These are phyloP conservation scores for Ambrosiella cleistominuta DNA, from an alignment of 2,329 filamentous ascomycete genomes.

Conservation along the genomic window DNA sequence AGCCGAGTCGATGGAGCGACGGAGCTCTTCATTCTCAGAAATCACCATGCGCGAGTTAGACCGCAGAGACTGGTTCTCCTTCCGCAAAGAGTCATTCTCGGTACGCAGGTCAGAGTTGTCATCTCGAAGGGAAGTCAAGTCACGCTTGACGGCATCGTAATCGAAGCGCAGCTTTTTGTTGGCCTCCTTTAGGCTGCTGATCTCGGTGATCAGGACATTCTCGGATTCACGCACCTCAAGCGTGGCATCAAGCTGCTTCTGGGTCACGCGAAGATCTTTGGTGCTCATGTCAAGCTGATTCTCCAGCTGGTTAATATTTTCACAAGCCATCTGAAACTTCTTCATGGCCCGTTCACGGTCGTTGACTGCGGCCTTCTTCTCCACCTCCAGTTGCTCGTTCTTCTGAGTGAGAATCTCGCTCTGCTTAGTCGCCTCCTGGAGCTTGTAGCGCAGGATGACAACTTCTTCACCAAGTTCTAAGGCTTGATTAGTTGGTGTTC, in stretches of 20 bases:
- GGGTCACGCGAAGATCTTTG: slow-evolving; percentile 26
- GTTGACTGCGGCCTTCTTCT: slow-evolving; percentile 41
- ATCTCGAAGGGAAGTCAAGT: slow-evolving; percentile 25
- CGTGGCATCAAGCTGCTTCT: slow-evolving; percentile 25
- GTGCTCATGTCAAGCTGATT: slow-evolving; percentile 25
- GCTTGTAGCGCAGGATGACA: slow-evolving; percentile 39
- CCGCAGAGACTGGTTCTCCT: slow-evolving; percentile 29
- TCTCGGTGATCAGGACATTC: slow-evolving; percentile 25
- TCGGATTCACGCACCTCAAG: slow-evolving; percentile 24
- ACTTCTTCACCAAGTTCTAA: slow-evolving; percentile 42
- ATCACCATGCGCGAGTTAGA: slow-evolving; percentile 24
- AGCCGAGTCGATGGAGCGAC: slow-evolving; percentile 23
- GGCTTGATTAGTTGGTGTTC: neutral
- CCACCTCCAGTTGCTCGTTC: slow-evolving; percentile 42
- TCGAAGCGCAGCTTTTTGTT: slow-evolving; percentile 15
- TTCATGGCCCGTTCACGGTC: slow-evolving; percentile 49
- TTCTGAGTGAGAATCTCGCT: slow-evolving; percentile 20
- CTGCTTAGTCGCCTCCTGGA: slow-evolving; percentile 41
- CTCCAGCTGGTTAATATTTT: slow-evolving; percentile 35
- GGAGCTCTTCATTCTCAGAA: slow-evolving; percentile 28
- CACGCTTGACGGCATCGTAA: slow-evolving; percentile 21
- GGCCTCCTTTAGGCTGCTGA: slow-evolving; percentile 23
- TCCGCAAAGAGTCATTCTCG: slow-evolving; percentile 26
- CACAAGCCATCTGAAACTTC: slow-evolving; percentile 43
- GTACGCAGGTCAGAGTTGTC: slow-evolving; percentile 26